phyloP scores from a whole-genome alignment of 2,329 filamentous ascomycete genomes.

The Achaetomium macrosporum region DNA sequence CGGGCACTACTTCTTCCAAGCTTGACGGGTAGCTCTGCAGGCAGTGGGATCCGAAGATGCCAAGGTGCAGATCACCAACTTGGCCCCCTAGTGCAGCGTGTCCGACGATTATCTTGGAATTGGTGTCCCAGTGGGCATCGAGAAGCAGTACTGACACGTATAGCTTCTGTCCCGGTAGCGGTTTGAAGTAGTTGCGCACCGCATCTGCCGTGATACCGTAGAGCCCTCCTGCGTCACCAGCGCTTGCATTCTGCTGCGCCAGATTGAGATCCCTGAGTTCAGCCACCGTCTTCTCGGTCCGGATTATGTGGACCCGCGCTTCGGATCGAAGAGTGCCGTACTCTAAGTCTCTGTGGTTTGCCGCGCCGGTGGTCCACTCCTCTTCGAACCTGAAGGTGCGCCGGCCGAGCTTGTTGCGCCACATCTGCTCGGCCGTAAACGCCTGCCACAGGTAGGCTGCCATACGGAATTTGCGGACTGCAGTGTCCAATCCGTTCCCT shows the following conservation, averaged over 20 bases:
- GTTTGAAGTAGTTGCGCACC: constrained; percentile 70
- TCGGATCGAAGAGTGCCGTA: constrained; percentile 77
- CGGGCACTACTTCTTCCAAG: constrained; percentile 83
- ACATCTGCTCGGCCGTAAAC: constrained; percentile 96
- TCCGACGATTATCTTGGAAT: constrained; percentile 62
- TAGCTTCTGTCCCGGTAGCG: constrained; percentile 69
- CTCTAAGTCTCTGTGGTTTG: constrained; percentile 68
- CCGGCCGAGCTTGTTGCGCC: constrained; percentile 76
- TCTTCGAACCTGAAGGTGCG: constrained; percentile 89
- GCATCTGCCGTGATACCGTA: constrained; percentile 73
- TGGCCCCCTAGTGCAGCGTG: constrained; percentile 80
- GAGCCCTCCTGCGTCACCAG: constrained; percentile 64
- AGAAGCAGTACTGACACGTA: constrained; percentile 84
- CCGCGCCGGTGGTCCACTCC: constrained; percentile 81
- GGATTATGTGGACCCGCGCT: constrained; percentile 81
- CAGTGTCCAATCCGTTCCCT: constrained; percentile 74
- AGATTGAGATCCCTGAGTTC: constrained; percentile 74
- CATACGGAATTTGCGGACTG: constrained; percentile 88
- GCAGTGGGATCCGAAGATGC: constrained; percentile 87
- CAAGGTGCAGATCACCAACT: constrained; percentile 69
- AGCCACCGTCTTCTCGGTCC: constrained; percentile 73
- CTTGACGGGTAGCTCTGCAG: constrained; percentile 85
- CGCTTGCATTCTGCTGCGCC: constrained; percentile 69
- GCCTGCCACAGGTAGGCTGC: constrained; percentile 95
- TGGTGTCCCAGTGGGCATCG: constrained; percentile 81